Evolutionary conservation across 2,329 filamentous ascomycete genomes (phyloP).

Genomic region (Bertia moriformis): DNA sequence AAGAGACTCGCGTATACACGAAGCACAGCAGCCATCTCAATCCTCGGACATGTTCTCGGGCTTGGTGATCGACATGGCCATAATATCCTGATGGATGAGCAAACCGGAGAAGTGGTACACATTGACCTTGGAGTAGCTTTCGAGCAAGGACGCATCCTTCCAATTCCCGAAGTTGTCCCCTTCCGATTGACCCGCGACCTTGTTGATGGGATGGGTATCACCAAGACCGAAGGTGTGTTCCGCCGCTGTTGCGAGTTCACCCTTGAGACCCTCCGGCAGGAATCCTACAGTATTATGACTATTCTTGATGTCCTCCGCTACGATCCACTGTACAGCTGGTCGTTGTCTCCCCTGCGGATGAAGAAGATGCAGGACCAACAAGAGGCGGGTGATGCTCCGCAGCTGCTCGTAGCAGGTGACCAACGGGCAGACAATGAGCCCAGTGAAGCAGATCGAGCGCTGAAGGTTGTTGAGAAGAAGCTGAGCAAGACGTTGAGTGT

Average conservation of each 20-base stretch:
- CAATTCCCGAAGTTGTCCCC: slow-evolving; percentile 86
- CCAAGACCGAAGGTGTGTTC: slow-evolving; percentile 89
- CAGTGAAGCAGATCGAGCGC: slow-evolving; percentile 73
- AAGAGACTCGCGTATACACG: slow-evolving; percentile 81
- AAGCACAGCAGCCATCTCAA: slow-evolving; percentile 86
- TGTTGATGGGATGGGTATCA: slow-evolving; percentile 92
- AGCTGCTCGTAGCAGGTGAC: slow-evolving; percentile 15
- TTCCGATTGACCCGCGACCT: slow-evolving; percentile 90
- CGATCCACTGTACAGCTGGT: slow-evolving; percentile 93
- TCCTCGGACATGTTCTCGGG: slow-evolving; percentile 83
- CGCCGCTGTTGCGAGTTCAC: slow-evolving; percentile 97
- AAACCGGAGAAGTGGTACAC: slow-evolving; percentile 85
- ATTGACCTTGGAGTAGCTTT: slow-evolving; percentile 96
- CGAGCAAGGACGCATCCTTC: slow-evolving; percentile 87
- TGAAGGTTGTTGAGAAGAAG: slow-evolving; percentile 93
- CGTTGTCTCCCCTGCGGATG: slow-evolving; percentile 57
- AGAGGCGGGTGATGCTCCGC: slow-evolving; percentile 4
- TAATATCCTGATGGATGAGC: slow-evolving; percentile 84
- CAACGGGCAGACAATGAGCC: slow-evolving; percentile 40
- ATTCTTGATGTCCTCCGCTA: slow-evolving; percentile 95
- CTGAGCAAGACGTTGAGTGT: slow-evolving; percentile 86
- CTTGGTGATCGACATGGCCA: slow-evolving; percentile 90
- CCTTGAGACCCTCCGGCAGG: slow-evolving; percentile 82
- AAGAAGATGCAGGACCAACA: slow-evolving; percentile 48
- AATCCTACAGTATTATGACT: slow-evolving; percentile 95